Conservation (phyloP, 352 stramenopile genomes). For the Globisporangium recalcitrans region DNA sequence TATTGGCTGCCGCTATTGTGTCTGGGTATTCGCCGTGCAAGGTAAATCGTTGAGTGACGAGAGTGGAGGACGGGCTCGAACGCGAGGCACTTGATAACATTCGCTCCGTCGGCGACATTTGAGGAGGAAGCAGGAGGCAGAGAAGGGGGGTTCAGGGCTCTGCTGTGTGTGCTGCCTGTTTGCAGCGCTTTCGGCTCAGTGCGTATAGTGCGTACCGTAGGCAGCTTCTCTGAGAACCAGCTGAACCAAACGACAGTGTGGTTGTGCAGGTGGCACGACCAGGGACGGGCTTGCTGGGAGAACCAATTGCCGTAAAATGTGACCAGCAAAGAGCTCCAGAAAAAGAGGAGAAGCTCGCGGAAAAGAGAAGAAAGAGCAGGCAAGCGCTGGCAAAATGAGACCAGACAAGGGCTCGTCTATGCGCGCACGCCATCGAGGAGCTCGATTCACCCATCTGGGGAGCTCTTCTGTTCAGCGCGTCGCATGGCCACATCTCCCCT, state of each 20-base stretch:
- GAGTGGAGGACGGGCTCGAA: neutral
- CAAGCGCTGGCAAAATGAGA: slow-evolving; percentile 3
- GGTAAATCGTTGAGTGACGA: slow-evolving; percentile 35
- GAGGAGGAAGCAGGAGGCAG: slow-evolving; percentile 4
- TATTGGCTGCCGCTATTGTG: slow-evolving; percentile 29
- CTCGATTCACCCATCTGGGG: slow-evolving; percentile 10
- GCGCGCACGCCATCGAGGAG: slow-evolving; percentile 4
- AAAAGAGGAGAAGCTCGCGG: neutral
- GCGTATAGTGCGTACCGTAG: neutral
- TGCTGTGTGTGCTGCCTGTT: neutral
- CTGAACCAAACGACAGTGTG: slow-evolving; percentile 8
- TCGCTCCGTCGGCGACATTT: neutral
- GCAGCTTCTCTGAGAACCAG: neutral
- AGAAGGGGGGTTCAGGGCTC: slow-evolving; percentile 18
- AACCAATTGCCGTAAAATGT: no score
- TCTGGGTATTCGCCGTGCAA: slow-evolving; percentile 19
- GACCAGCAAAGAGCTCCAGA: neutral
- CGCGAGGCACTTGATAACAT: neutral
- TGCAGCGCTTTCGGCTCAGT: slow-evolving; percentile 15
- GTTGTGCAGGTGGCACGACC: no score
- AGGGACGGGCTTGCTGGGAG: no score
- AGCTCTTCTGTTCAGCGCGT: slow-evolving; percentile 10
- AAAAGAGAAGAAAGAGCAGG: slow-evolving; percentile 9
- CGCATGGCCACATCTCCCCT: slow-evolving; percentile 4
- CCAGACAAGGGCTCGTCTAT: slow-evolving; percentile 7